Evolutionary conservation across 2,329 filamentous ascomycete genomes (phyloP).

Genomic region (Chaetomium olivaceum): DNA sequence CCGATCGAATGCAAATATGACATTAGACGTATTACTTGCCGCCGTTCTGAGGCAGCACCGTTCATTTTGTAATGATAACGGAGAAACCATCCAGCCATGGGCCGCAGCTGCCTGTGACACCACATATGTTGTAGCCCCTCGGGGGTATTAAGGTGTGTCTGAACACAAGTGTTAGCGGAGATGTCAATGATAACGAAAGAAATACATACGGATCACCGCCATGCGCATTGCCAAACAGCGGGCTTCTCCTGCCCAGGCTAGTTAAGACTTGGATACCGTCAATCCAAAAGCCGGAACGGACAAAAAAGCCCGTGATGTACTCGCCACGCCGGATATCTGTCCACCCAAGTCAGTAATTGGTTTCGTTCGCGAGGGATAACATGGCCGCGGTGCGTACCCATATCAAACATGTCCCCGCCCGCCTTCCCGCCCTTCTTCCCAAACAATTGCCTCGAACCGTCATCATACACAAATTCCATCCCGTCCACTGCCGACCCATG

Average conservation of each 20-base stretch:
- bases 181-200: not conserved
- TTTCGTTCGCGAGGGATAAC: not conserved
- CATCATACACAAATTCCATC: conserved; percentile 90
- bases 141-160: conserved; percentile 90
- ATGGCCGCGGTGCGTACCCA: conserved; percentile 54
- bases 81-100: conserved; percentile 84
- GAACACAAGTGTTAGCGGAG: conserved; percentile 26
- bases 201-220: conserved; percentile 78
- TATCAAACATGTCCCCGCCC: conserved; percentile 71
- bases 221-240: conserved; percentile 76
- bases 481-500: conserved; percentile 78
- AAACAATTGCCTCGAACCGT: conserved; percentile 80
- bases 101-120: conserved; percentile 79
- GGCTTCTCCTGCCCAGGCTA: conserved; percentile 81
- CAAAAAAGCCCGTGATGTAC: conserved; percentile 80
- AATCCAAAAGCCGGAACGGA: conserved; percentile 79
- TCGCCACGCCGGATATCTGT: conserved; percentile 81
- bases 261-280: conserved; percentile 90
- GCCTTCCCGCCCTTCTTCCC: conserved; percentile 74
- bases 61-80: conserved; percentile 61
- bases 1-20: not conserved
- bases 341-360: not conserved
- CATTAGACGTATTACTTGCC: not conserved
- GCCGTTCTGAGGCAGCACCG: not conserved
- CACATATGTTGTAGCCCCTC: conserved; percentile 83